Evolutionary conservation across 805 yeast species (phyloP).

Genomic region (Tetrapisispora arboricola): DNA sequence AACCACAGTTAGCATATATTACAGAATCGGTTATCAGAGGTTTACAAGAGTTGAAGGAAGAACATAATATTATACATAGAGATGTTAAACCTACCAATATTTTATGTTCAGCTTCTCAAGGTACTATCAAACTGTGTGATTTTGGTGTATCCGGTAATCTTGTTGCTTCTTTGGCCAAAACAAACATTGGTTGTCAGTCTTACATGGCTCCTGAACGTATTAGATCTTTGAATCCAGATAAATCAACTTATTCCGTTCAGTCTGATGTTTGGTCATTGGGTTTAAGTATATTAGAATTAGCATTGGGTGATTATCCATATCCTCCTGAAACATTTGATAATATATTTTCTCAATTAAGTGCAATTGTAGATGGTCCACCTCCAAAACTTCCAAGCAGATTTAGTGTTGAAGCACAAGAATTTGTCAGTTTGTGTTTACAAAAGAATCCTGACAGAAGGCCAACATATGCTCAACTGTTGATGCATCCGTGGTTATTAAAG

Average conservation of each 20-base stretch:
- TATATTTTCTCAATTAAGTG: constrained; percentile 85
- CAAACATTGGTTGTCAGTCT: constrained; percentile 95
- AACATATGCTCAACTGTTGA: constrained; percentile 59
- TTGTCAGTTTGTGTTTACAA: constrained; percentile 66
- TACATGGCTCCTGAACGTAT: constrained; percentile 99
- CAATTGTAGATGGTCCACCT: constrained; percentile 93
- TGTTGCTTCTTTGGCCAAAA: constrained; percentile 89
- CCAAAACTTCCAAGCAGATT: constrained; percentile 67
- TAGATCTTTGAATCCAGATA: constrained; percentile 61
- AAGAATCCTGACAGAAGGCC: constrained; percentile 80
- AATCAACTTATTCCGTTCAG: constrained; percentile 78
- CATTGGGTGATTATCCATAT: constrained; percentile 89
- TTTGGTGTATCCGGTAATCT: constrained; percentile 93
- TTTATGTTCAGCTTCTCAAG: constrained; percentile 59
- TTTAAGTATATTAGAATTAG: constrained; percentile 73
- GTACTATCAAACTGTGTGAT: constrained; percentile 88
- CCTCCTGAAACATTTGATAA: constrained; percentile 88
- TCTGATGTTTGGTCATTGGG: constrained; percentile 96
- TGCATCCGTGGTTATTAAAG: constrained; percentile 74
- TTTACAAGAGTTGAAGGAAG: constrained; percentile 72
- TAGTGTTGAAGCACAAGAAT: constrained; percentile 66
- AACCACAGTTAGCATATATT: constrained; percentile 67
- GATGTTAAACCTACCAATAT: constrained; percentile 97
- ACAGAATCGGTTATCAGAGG: constrained; percentile 76
- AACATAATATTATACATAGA: constrained; percentile 86